Evolutionary conservation across 192 early-diverging fungal genomes (phyloP).

Genomic region (Coemansia biformis): DNA sequence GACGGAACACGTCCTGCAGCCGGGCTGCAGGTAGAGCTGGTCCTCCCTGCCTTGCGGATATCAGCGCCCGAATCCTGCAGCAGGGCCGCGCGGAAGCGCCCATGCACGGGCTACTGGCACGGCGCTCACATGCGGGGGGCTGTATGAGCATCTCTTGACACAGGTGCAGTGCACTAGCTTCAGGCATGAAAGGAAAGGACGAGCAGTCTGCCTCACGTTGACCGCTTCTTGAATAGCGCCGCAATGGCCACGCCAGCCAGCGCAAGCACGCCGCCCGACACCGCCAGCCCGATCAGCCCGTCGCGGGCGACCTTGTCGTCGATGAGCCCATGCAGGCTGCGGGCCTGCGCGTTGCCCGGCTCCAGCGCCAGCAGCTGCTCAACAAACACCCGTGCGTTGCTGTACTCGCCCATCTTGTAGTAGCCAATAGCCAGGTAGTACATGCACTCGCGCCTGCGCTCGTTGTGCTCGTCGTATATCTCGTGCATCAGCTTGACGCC

Average conservation of each 20-base stretch:
- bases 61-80: no score
- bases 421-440: constrained; percentile 91
- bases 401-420: constrained; percentile 86
- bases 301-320: constrained; percentile 78
- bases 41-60: no score
- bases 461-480: constrained; percentile 76
- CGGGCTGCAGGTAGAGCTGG: no score
- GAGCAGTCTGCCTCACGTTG: constrained; percentile 10
- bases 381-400: constrained; percentile 73
- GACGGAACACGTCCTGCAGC: no score
- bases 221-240: constrained; percentile 43
- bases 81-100: no score
- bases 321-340: constrained; percentile 65
- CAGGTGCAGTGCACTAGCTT: no score
- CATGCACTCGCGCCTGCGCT: constrained; percentile 86
- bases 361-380: constrained; percentile 78
- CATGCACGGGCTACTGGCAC: no score
- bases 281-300: constrained; percentile 83
- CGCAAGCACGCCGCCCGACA: constrained; percentile 72
- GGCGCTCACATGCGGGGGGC: no score
- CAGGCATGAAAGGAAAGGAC: no score
- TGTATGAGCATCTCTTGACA: no score
- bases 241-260: constrained; percentile 56
- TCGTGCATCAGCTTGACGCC: constrained; percentile 77
- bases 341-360: constrained; percentile 77